These are phyloP conservation scores for Nigrospora sphaerica DNA, from an alignment of 2,329 filamentous ascomycete species.

Conservation along the genomic window DNA sequence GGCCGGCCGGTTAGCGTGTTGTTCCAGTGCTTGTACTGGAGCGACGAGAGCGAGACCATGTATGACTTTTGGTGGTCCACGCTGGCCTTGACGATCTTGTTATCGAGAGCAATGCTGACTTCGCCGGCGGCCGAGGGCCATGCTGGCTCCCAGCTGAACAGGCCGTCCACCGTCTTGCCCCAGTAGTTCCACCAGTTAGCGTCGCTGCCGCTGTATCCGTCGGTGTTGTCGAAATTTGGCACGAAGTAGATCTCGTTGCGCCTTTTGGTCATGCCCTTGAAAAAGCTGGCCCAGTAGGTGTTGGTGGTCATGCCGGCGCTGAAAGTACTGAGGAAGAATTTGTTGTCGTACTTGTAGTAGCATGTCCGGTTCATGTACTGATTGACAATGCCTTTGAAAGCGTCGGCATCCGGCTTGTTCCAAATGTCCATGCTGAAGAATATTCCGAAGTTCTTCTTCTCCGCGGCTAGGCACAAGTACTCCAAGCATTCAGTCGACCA, in stretches of 20 bases:
- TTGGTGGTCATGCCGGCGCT: not conserved
- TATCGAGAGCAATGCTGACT: not conserved
- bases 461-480: not conserved
- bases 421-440: not conserved
- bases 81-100: not conserved
- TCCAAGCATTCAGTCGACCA: not conserved
- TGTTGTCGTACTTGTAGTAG: not conserved
- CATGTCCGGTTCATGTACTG: not conserved
- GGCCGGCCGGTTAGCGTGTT: not conserved
- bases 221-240: not conserved
- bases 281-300: not conserved
- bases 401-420: not conserved
- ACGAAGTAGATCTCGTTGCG: not conserved
- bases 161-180: not conserved
- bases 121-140: not conserved
- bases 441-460: not conserved
- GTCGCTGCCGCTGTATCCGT: not conserved
- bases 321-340: not conserved
- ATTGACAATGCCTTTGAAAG: not conserved
- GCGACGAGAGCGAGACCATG: not conserved
- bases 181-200: not conserved
- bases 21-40: not conserved
- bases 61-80: not conserved
- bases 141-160: not conserved
- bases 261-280: not conserved